phyloP scores from a whole-genome alignment of 2,329 filamentous ascomycete genomes.

The Aspergillus quadrilineatus region DNA sequence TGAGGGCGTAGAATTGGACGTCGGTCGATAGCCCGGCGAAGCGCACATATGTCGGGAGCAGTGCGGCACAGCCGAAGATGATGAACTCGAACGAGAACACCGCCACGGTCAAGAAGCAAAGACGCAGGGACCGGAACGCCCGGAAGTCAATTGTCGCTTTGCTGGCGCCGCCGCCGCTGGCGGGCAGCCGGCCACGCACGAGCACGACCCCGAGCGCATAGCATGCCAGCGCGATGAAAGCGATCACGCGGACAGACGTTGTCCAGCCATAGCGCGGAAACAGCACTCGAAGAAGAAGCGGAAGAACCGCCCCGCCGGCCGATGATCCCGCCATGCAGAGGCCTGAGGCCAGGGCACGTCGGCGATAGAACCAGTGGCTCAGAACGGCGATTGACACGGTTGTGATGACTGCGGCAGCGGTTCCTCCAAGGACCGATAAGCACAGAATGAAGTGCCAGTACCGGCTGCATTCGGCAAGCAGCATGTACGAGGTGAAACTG shows the following conservation, averaged over 20 bases:
- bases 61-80: slow-evolving; percentile 49
- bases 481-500: slow-evolving; percentile 44
- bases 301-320: slow-evolving; percentile 39
- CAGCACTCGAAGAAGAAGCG: slow-evolving; percentile 33
- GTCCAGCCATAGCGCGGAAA: slow-evolving; percentile 37
- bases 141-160: slow-evolving; percentile 40
- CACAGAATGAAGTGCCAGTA: slow-evolving; percentile 53
- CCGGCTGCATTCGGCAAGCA: slow-evolving; percentile 47
- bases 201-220: slow-evolving; percentile 32
- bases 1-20: slow-evolving; percentile 47
- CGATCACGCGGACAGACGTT: slow-evolving; percentile 39
- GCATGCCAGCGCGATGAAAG: slow-evolving; percentile 37
- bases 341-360: slow-evolving; percentile 39
- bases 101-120: slow-evolving; percentile 43
- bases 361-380: slow-evolving; percentile 43
- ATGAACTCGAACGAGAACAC: slow-evolving; percentile 52
- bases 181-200: slow-evolving; percentile 36
- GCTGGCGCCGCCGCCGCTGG: slow-evolving; percentile 20
- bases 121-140: slow-evolving; percentile 43
- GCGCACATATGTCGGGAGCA: slow-evolving; percentile 48
- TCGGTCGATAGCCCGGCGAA: slow-evolving; percentile 40
- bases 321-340: slow-evolving; percentile 43
- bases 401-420: slow-evolving; percentile 36
- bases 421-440: slow-evolving; percentile 36
- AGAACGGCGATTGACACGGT: slow-evolving; percentile 41